phyloP scores from a whole-genome alignment of 768 basidiomycete species.

The Suillus americanus region DNA sequence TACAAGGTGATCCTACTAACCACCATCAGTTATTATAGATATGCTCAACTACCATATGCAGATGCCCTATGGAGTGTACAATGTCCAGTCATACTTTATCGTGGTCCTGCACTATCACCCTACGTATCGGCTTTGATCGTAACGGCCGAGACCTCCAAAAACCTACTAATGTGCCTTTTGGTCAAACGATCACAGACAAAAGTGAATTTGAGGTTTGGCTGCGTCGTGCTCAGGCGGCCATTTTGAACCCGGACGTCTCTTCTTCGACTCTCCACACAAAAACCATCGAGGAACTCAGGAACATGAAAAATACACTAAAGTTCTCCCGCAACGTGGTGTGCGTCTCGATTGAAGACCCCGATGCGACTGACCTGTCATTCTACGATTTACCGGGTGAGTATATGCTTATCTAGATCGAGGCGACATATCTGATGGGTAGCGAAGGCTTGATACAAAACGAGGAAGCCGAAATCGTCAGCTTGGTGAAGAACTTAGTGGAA shows the following conservation, averaged over 20 bases:
- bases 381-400: slow-evolving; percentile 53
- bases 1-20: slow-evolving; percentile 39
- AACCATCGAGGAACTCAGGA: slow-evolving; percentile 26
- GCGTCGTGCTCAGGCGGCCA: slow-evolving; percentile 46
- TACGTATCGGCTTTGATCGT: slow-evolving; percentile 35
- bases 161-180: slow-evolving; percentile 29
- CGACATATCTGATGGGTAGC: slow-evolving; percentile 7
- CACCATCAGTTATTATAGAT: not conserved
- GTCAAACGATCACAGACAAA: slow-evolving; percentile 30
- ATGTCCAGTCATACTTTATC: slow-evolving; percentile 39
- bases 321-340: slow-evolving; percentile 56
- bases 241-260: slow-evolving; percentile 32
- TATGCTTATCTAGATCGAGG: not conserved
- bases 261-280: slow-evolving; percentile 22
- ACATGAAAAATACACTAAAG: slow-evolving; percentile 24
- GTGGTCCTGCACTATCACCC: slow-evolving; percentile 47
- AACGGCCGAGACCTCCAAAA: slow-evolving; percentile 26
- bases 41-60: slow-evolving; percentile 16
- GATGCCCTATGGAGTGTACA: slow-evolving; percentile 55
- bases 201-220: slow-evolving; percentile 40
- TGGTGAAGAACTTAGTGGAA: slow-evolving; percentile 50
- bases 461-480: slow-evolving; percentile 35
- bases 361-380: slow-evolving; percentile 48
- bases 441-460: slow-evolving; percentile 61
- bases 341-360: slow-evolving; percentile 44